Evolutionary conservation across 345 rosid species (phyloP).

Genomic region (Odontarrhena argentea): DNA sequence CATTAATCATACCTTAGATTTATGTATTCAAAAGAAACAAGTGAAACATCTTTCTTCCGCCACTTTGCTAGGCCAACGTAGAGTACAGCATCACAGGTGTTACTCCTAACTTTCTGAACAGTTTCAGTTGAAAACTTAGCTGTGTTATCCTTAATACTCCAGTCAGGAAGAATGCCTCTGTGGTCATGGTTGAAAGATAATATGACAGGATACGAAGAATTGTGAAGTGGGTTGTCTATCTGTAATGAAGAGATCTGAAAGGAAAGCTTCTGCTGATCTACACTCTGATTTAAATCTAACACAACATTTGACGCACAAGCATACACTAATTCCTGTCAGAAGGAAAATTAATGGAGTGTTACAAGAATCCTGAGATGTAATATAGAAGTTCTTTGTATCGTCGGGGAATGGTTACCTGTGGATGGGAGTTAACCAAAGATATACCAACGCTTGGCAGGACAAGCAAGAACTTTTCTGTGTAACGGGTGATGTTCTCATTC

Average conservation of each 20-base stretch:
- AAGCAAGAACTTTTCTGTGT: slow-evolving; percentile 69
- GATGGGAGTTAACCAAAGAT: slow-evolving; percentile 73
- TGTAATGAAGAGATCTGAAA: slow-evolving; percentile 74
- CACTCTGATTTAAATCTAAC: slow-evolving; percentile 66
- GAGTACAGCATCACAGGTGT: slow-evolving; percentile 58
- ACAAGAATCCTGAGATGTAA: slow-evolving; percentile 17
- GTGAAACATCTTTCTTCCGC: slow-evolving; percentile 80
- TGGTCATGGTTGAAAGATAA: slow-evolving; percentile 68
- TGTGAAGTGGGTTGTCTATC: slow-evolving; percentile 79
- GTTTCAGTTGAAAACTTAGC: slow-evolving; percentile 41
- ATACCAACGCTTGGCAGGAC: slow-evolving; percentile 67
- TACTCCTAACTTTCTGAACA: slow-evolving; percentile 45
- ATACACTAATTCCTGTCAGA: slow-evolving; percentile 80
- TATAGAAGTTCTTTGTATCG: background rate
- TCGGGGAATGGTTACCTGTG: slow-evolving; percentile 57
- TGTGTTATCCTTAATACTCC: slow-evolving; percentile 50
- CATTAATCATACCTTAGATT: slow-evolving; percentile 58
- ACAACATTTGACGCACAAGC: slow-evolving; percentile 72
- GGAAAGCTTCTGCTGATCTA: slow-evolving; percentile 77
- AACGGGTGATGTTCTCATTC: slow-evolving; percentile 51
- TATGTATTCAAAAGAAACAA: slow-evolving; percentile 82
- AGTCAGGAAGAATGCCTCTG: slow-evolving; percentile 49
- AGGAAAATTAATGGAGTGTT: slow-evolving; percentile 31
- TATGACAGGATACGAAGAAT: slow-evolving; percentile 78
- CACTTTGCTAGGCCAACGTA: slow-evolving; percentile 63